Evolutionary conservation across 2,329 filamentous ascomycete genomes (phyloP), one percentile per base, ranked within the genome.

Genomic region (Pyrenophora teres): DNA sequence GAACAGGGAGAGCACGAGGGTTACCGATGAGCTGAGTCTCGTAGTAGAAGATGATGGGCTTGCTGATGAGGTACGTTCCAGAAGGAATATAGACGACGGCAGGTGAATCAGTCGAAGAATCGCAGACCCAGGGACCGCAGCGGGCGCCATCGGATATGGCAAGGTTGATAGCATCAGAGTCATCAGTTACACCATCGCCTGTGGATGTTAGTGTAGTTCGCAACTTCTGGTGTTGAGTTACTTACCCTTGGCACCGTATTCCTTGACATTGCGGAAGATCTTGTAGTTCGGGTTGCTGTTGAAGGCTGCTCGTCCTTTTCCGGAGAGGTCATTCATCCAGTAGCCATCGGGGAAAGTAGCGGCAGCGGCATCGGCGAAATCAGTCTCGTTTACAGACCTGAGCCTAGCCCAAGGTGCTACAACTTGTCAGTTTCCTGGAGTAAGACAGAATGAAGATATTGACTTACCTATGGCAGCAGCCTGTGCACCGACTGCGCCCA

Each of bases 11-110:
- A 35, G 75, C 75, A 57, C 78, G 81, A 8, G 84, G 80, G 52
- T 87, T 83, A 25, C 84, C 84, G 42, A 87, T 77, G 7, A 88
- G 71, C 62, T 86, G 80, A 2, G 85, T 87, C 60, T 82, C 81
- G 72, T 87, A 88, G 62, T 84, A 87, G 62, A 84, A 78, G 52
- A 85, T 77, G 54, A 88, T 83, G 0, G 82, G 76, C 1, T 76
- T 74, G 46, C 53, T 54, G 37, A 72, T 65, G 39, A 70, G 52
- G 59, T 89, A 89, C 0, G 80, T 85, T 37, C 84, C 84, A 37
- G 79, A 76, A 2, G 80, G 82, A 60, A 84, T 82, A 67, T 84
- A 85, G 8, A 85, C 77, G 30, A 84, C 74, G 3, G 81, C 82
- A 3, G 83, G 82, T 2, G 78, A 79, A 2, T 76, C 78, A 1